These are phyloP conservation scores for Lactarius pseudohatsudake DNA, from an alignment of 768 basidiomycete genomes.

Conservation along the genomic window DNA sequence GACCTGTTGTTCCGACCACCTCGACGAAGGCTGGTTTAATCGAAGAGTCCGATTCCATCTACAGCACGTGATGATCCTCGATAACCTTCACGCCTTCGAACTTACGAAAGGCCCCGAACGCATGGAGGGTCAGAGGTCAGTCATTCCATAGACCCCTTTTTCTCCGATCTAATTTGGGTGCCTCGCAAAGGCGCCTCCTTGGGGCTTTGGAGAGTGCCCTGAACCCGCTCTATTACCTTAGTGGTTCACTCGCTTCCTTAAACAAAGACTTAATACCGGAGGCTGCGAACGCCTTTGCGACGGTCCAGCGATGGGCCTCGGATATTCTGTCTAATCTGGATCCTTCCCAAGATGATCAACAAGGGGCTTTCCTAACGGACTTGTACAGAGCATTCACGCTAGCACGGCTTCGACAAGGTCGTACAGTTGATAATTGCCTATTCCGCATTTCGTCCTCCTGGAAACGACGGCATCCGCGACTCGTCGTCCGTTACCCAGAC, in stretches of 20 bases:
- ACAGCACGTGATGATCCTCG: conserved; percentile 50
- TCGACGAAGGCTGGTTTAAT: conserved; percentile 41
- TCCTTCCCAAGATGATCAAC: conserved; percentile 25
- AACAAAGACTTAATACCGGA: conserved; percentile 42
- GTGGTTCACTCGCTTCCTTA: conserved; percentile 46
- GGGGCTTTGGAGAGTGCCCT: conserved; percentile 46
- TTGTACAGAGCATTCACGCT: conserved; percentile 42
- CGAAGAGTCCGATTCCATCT: conserved; percentile 45
- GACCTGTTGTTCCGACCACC: conserved; percentile 36
- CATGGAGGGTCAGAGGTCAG: conserved; percentile 14
- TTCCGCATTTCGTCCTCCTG: conserved; percentile 6
- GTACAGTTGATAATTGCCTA: conserved; percentile 3
- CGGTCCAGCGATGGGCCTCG: conserved; percentile 49
- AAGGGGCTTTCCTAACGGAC: conserved; percentile 40
- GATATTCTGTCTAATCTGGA: conserved; percentile 40
- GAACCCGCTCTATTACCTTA: conserved; percentile 45
- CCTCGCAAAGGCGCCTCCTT: conserved; percentile 5
- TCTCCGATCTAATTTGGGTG: neutral
- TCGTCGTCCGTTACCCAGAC: neutral
- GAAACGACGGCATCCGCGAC: conserved; percentile 8
- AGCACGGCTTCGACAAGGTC: conserved; percentile 18
- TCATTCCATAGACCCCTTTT: neutral
- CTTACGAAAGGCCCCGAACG: neutral
- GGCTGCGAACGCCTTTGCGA: conserved; percentile 37
- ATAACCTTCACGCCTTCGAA: conserved; percentile 32